phyloP scores from a whole-genome alignment of 306 rosid species.

The Echinosophora koreensis region DNA sequence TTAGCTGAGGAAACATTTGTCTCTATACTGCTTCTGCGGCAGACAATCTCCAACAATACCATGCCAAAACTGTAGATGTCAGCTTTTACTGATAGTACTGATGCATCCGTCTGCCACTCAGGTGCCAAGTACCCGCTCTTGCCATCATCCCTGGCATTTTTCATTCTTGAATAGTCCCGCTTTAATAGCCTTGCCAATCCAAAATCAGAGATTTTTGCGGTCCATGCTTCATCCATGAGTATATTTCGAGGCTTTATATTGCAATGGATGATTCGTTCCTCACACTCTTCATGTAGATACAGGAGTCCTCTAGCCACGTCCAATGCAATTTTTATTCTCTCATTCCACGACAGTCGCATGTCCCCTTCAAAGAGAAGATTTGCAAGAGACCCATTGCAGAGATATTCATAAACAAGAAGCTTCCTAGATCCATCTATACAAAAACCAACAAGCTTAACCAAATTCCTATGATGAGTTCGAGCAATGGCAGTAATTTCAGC shows the following conservation, averaged over 20 bases:
- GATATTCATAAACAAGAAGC: conserved; percentile 53
- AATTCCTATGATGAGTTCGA: conserved; percentile 54
- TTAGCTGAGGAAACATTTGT: conserved; percentile 27
- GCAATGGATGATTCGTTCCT: conserved; percentile 49
- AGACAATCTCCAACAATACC: conserved; percentile 48
- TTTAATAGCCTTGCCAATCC: conserved; percentile 49
- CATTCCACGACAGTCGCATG: conserved; percentile 10
- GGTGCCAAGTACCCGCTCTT: conserved; percentile 50
- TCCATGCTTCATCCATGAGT: conserved; percentile 55
- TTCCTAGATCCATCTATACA: conserved; percentile 50
- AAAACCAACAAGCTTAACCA: conserved; percentile 55
- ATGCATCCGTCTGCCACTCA: conserved; percentile 47
- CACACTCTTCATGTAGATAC: conserved; percentile 57
- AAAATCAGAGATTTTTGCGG: conserved; percentile 56
- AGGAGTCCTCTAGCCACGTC: conserved; percentile 48
- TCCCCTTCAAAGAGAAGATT: conserved; percentile 34
- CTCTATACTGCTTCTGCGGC: conserved; percentile 45
- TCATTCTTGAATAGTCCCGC: conserved; percentile 16
- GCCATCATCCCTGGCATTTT: background rate
- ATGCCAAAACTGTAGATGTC: conserved; percentile 51
- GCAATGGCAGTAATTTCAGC: conserved; percentile 51
- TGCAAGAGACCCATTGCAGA: conserved; percentile 58
- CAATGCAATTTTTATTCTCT: conserved; percentile 45
- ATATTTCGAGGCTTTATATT: conserved; percentile 54
- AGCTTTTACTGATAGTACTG: conserved; percentile 29